A percentile compares a stretch with the other conserved stretches of the same genome.
phyloP scores from a whole-genome alignment of 2,329 filamentous ascomycete species.

The Phaeosphaeriaceae sp. region DNA sequence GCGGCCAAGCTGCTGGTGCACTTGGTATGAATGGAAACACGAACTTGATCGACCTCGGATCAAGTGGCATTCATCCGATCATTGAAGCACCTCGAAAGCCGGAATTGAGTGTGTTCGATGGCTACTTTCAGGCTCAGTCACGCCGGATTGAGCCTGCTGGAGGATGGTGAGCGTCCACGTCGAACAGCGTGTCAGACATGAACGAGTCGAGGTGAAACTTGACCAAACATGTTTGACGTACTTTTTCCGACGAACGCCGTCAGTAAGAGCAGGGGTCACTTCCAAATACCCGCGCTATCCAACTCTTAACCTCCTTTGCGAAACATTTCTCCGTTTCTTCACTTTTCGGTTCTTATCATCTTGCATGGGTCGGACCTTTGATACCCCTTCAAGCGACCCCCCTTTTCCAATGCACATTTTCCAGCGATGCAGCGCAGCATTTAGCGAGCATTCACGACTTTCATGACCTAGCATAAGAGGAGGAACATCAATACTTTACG shows the following conservation, averaged over 20 bases:
- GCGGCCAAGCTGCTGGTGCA: conserved; percentile 34
- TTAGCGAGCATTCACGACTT: conserved; percentile 14
- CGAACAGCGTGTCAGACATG: conserved; percentile 10
- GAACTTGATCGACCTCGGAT: conserved; percentile 24
- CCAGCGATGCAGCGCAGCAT: conserved; percentile 16
- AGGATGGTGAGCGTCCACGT: conserved; percentile 22
- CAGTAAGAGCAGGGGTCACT: too few species aligned
- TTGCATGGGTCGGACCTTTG: conserved; percentile 38
- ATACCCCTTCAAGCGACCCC: conserved; percentile 33
- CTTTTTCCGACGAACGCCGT: not conserved
- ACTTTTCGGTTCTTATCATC: conserved; percentile 1
- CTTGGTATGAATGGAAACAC: conserved; percentile 22
- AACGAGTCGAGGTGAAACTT: conserved; percentile 13
- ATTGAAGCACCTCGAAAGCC: conserved; percentile 25
- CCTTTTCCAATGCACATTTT: conserved; percentile 4
- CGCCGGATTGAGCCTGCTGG: conserved; percentile 29
- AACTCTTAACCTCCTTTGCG: too few species aligned
- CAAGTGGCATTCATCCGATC: conserved; percentile 6
- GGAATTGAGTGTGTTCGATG: conserved; percentile 46
- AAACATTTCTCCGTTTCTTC: not conserved
- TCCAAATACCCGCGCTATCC: too few species aligned
- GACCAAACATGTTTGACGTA: conserved; percentile 20
- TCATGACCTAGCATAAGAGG: conserved; percentile 12
- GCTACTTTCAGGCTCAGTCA: conserved; percentile 45
- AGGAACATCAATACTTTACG: not conserved